These are phyloP conservation scores for Termitomyces sp. DNA, from an alignment of 768 basidiomycete genomes.

Conservation along the genomic window DNA sequence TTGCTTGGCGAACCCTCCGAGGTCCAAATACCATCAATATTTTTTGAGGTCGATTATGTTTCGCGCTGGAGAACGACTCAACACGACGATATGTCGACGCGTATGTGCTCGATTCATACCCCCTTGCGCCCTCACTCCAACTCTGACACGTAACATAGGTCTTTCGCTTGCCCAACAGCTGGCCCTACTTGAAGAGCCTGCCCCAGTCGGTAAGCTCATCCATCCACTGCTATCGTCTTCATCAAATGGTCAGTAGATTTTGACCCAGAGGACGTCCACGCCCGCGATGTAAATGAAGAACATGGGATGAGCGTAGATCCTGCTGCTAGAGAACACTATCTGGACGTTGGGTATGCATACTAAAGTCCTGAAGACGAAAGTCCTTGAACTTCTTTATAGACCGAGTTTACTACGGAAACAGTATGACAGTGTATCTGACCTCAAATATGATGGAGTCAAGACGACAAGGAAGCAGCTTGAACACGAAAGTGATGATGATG, in stretches of 20 bases:
- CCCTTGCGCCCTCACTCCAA: not conserved
- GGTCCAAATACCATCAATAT: slow-evolving; percentile 9
- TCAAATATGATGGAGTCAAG: slow-evolving; percentile 72
- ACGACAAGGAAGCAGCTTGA: slow-evolving; percentile 56
- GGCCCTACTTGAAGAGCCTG: slow-evolving; percentile 66
- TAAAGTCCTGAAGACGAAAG: not conserved
- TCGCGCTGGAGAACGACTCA: not conserved
- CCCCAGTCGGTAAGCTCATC: slow-evolving; percentile 54
- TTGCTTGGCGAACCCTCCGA: not conserved
- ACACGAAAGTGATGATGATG: slow-evolving; percentile 37
- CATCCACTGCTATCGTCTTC: not conserved
- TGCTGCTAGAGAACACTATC: slow-evolving; percentile 66
- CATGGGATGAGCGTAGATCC: slow-evolving; percentile 27
- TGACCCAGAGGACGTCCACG: slow-evolving; percentile 70
- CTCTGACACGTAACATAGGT: slow-evolving; percentile 18
- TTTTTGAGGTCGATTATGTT: slow-evolving; percentile 5
- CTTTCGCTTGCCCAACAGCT: slow-evolving; percentile 76
- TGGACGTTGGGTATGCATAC: slow-evolving; percentile 72
- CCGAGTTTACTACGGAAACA: slow-evolving; percentile 64
- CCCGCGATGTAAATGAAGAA: slow-evolving; percentile 40
- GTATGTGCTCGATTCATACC: slow-evolving; percentile 1
- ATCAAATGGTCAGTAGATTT: slow-evolving; percentile 39
- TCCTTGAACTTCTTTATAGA: slow-evolving; percentile 27
- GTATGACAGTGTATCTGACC: slow-evolving; percentile 61
- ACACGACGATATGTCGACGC: slow-evolving; percentile 6